phyloP scores from a whole-genome alignment of 805 yeast genomes.

The Brettanomyces sp. region DNA sequence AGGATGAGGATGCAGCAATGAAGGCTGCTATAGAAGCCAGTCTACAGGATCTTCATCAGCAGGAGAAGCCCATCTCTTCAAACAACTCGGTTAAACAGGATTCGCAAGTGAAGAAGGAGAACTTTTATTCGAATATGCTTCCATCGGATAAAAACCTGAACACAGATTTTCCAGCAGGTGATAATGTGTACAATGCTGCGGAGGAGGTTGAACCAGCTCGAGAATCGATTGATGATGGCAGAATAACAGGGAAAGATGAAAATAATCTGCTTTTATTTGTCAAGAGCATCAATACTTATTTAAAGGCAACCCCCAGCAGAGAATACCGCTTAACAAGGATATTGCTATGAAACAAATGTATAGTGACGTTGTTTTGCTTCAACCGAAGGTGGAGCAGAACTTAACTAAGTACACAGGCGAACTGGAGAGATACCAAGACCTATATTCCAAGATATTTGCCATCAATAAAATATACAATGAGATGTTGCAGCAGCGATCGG shows the following conservation, averaged over 20 bases:
- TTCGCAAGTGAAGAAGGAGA: not conserved
- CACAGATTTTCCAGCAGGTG: not conserved
- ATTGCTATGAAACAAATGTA: slow-evolving; percentile 27
- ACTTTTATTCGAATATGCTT: slow-evolving; percentile 10
- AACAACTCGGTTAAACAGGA: not conserved
- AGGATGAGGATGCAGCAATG: slow-evolving; percentile 79
- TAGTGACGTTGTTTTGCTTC: slow-evolving; percentile 46
- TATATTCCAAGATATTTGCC: slow-evolving; percentile 72
- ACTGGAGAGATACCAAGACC: slow-evolving; percentile 57
- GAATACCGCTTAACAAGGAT: slow-evolving; percentile 15
- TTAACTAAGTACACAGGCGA: slow-evolving; percentile 48
- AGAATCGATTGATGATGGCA: not conserved
- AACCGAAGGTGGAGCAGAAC: slow-evolving; percentile 61
- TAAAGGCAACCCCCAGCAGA: slow-evolving; percentile 29
- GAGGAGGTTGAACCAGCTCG: not conserved
- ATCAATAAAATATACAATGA: slow-evolving; percentile 70
- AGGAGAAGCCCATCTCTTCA: slow-evolving; percentile 1
- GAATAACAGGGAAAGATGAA: slow-evolving; percentile 49
- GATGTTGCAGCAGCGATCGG: slow-evolving; percentile 40
- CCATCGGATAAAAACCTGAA: slow-evolving; percentile 4
- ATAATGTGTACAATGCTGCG: too few species aligned
- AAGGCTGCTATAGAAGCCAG: slow-evolving; percentile 93
- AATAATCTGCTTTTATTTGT: slow-evolving; percentile 61
- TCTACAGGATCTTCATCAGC: slow-evolving; percentile 54
- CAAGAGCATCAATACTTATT: slow-evolving; percentile 48